Percentiles rank a stretch among this genome's conserved stretches.
phyloP scores from a whole-genome alignment of 805 yeast species.

The Cyberlindnera nakhonratchasimensis region DNA sequence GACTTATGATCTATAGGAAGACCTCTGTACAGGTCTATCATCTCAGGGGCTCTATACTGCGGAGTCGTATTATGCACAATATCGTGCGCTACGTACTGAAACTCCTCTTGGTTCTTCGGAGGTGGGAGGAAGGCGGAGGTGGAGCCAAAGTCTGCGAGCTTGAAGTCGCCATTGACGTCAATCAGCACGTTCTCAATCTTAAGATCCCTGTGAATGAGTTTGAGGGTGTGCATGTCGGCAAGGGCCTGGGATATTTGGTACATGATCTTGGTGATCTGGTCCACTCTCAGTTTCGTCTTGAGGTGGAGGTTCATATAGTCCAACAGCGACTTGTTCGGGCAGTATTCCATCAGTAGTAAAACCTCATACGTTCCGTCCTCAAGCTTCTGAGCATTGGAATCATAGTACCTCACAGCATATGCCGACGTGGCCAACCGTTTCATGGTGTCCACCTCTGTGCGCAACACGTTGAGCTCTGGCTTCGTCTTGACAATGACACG shows the following conservation, averaged over 20 bases:
- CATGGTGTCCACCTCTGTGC: slow-evolving; percentile 82
- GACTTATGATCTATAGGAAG: slow-evolving; percentile 86
- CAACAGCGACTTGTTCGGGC: slow-evolving; percentile 80
- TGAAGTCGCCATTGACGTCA: slow-evolving; percentile 63
- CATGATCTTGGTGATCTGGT: slow-evolving; percentile 80
- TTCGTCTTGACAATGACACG: slow-evolving; percentile 73
- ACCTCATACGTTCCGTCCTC: slow-evolving; percentile 70
- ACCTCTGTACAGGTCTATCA: slow-evolving; percentile 84
- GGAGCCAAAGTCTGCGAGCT: slow-evolving; percentile 93
- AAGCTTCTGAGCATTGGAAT: slow-evolving; percentile 69
- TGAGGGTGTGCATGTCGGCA: slow-evolving; percentile 74
- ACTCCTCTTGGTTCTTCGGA: slow-evolving; percentile 71
- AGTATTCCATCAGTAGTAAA: slow-evolving; percentile 85
- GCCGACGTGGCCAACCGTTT: slow-evolving; percentile 51
- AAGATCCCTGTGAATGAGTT: slow-evolving; percentile 83
- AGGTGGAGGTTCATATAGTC: slow-evolving; percentile 89
- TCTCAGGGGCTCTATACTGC: slow-evolving; percentile 93
- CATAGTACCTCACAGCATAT: slow-evolving; percentile 65
- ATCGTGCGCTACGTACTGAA: slow-evolving; percentile 76
- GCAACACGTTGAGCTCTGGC: slow-evolving; percentile 56
- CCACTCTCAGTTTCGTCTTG: slow-evolving; percentile 70
- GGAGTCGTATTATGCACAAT: slow-evolving; percentile 90
- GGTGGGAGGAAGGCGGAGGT: slow-evolving; percentile 68
- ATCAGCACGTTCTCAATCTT: slow-evolving; percentile 93
- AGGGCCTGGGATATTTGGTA: slow-evolving; percentile 76